Evolutionary conservation across 2,329 filamentous ascomycete genomes (phyloP).

Genomic region (Grosmannia huntii): DNA sequence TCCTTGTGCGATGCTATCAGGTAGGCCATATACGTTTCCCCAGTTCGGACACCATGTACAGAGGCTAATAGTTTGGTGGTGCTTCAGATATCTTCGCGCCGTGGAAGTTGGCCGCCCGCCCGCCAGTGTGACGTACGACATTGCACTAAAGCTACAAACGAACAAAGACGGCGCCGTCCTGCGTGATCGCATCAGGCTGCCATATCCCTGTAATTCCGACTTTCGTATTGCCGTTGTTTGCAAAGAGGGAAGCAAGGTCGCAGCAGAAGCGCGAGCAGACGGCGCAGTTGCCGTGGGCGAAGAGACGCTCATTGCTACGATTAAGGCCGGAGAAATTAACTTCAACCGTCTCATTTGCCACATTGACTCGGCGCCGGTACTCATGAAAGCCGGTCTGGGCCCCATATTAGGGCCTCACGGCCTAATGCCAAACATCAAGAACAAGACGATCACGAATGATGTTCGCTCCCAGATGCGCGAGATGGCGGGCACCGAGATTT

Average conservation of each 20-base stretch:
- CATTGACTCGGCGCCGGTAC: constrained; percentile 57
- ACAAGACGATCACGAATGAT: constrained; percentile 77
- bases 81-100: constrained; percentile 71
- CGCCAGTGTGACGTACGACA: constrained; percentile 69
- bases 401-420: constrained; percentile 77
- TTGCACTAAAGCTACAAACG: constrained; percentile 72
- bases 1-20: constrained; percentile 87
- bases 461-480: constrained; percentile 63
- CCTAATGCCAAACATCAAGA: constrained; percentile 83
- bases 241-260: constrained; percentile 64
- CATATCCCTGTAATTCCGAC: constrained; percentile 81
- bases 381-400: constrained; percentile 72
- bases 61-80: constrained; percentile 7
- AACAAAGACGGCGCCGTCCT: constrained; percentile 77
- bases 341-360: constrained; percentile 90
- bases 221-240: constrained; percentile 83
- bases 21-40: constrained; percentile 30
- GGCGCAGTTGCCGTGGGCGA: constrained; percentile 80
- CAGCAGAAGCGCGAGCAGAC: constrained; percentile 58
- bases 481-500: constrained; percentile 73
- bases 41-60: too few species aligned
- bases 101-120: constrained; percentile 78
- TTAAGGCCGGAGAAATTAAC: constrained; percentile 61
- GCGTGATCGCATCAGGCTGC: constrained; percentile 76
- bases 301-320: constrained; percentile 68